Percentiles rank a stretch among this genome's conserved stretches.
These are phyloP conservation scores for Ogataea haglerorum DNA, from an alignment of 805 yeast species.

Conservation along the genomic window DNA sequence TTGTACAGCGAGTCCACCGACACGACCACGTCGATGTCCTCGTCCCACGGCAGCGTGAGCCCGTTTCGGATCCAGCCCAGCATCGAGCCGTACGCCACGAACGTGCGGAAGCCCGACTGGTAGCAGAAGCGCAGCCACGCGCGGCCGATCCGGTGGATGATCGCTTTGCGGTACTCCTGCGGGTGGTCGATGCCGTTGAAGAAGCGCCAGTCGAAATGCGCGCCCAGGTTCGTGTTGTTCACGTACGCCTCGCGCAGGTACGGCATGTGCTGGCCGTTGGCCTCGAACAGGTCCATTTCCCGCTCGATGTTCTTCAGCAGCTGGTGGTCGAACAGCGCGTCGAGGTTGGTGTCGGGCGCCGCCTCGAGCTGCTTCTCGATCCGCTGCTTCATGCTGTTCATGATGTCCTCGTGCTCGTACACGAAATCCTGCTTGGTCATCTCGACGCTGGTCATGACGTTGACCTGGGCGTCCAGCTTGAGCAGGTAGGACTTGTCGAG, in stretches of 20 bases:
- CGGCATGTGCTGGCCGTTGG: constrained; percentile 21
- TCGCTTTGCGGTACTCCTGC: constrained; percentile 35
- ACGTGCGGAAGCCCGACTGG: constrained; percentile 45
- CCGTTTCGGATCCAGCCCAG: constrained; percentile 68
- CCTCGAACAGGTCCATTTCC: constrained; percentile 15
- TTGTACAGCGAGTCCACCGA: constrained; percentile 45
- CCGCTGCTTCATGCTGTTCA: constrained; percentile 16
- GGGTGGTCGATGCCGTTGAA: constrained; percentile 46
- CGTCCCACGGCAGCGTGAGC: constrained; percentile 61
- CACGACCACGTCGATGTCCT: constrained; percentile 63
- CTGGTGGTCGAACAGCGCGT: constrained; percentile 18
- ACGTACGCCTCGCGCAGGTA: constrained; percentile 38
- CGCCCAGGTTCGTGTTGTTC: constrained; percentile 23
- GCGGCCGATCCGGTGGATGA: constrained; percentile 46
- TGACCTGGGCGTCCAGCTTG: constrained; percentile 12
- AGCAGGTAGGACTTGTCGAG: constrained; percentile 20
- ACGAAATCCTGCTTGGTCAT: constrained; percentile 25
- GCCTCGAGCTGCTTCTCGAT: constrained; percentile 1
- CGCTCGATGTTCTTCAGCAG: constrained; percentile 18
- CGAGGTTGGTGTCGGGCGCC: constrained; percentile 5
- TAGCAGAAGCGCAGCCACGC: constrained; percentile 50
- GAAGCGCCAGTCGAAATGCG: constrained; percentile 54
- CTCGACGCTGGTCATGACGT: constrained; percentile 10
- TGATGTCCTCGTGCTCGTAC: constrained; percentile 21
- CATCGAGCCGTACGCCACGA: constrained; percentile 67